A percentile compares a stretch with the other conserved stretches of the same genome.
Evolutionary conservation across 768 basidiomycete genomes (phyloP).

Genomic region (Pleurotus tuber-regium): DNA sequence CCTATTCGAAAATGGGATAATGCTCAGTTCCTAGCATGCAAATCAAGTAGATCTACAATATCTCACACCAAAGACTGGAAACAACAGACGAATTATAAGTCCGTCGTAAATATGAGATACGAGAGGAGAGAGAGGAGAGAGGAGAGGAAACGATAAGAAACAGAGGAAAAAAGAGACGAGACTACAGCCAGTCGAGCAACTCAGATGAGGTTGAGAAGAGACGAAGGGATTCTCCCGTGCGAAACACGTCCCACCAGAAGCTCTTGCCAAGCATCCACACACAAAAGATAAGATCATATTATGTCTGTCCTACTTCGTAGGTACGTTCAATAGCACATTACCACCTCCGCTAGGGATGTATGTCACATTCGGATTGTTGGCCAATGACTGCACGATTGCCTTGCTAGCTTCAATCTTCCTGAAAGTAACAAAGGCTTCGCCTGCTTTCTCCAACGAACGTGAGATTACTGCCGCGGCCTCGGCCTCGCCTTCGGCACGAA

Average conservation of each 20-base stretch:
- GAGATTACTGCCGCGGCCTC: conserved; percentile 96
- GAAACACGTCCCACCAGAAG: neutral
- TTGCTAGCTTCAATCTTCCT: conserved; percentile 97
- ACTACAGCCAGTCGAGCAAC: conserved; percentile 29
- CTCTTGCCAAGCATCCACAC: conserved; percentile 7
- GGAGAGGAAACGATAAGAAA: conserved; percentile 39
- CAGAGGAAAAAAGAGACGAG: conserved; percentile 45
- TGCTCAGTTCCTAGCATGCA: conserved; percentile 9
- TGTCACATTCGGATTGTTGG: conserved; percentile 79
- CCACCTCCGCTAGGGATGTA: conserved; percentile 83
- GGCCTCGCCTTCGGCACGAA: conserved; percentile 97
- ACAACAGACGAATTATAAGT: conserved; percentile 52
- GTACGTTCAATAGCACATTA: conserved; percentile 82
- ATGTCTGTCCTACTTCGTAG: conserved; percentile 36
- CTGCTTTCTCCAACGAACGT: conserved; percentile 85
- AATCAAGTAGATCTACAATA: conserved; percentile 20
- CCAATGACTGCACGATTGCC: conserved; percentile 88
- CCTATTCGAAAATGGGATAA: conserved; percentile 18
- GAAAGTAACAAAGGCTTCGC: conserved; percentile 93
- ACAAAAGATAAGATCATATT: conserved; percentile 4
- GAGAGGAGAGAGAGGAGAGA: conserved; percentile 35
- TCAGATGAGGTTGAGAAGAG: conserved; percentile 23
- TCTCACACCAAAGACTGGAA: conserved; percentile 53
- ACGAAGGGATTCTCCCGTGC: conserved; percentile 40
- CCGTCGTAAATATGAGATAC: conserved; percentile 48